These are phyloP conservation scores for Nicotiana tabacum DNA, from an alignment of 257 asterid genomes.

Conservation along the genomic window DNA sequence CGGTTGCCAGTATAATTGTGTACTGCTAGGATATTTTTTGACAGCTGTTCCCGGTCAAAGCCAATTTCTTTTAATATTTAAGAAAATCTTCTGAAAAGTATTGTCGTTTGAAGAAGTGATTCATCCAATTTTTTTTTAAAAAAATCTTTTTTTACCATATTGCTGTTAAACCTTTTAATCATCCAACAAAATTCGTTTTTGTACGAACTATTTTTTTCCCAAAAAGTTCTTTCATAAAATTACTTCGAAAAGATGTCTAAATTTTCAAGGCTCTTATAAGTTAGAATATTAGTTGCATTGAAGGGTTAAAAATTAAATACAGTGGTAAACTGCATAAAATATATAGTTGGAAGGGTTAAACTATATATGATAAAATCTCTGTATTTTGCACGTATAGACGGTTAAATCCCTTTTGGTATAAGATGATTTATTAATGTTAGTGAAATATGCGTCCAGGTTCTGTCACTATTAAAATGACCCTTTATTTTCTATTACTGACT, in stretches of 20 bases:
- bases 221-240: neutral
- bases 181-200: neutral
- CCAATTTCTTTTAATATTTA: neutral
- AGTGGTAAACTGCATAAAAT: no score
- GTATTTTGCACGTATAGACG: no score
- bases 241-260: neutral
- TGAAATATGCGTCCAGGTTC: neutral
- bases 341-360: no score
- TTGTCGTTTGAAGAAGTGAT: neutral
- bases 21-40: constrained; percentile 1
- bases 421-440: no score
- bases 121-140: no score
- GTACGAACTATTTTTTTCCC: neutral
- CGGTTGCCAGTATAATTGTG: neutral
- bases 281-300: neutral
- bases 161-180: neutral
- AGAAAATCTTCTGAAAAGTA: neutral
- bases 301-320: no score
- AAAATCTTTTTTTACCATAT: no score
- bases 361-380: no score
- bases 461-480: neutral
- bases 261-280: neutral
- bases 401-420: no score
- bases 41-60: constrained; percentile 1
- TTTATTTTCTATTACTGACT: neutral